A percentile compares a stretch with the other conserved stretches of the same genome.
These are phyloP conservation scores for Cystofilobasidium capitatum DNA, from an alignment of 768 basidiomycete genomes.

Conservation along the genomic window DNA sequence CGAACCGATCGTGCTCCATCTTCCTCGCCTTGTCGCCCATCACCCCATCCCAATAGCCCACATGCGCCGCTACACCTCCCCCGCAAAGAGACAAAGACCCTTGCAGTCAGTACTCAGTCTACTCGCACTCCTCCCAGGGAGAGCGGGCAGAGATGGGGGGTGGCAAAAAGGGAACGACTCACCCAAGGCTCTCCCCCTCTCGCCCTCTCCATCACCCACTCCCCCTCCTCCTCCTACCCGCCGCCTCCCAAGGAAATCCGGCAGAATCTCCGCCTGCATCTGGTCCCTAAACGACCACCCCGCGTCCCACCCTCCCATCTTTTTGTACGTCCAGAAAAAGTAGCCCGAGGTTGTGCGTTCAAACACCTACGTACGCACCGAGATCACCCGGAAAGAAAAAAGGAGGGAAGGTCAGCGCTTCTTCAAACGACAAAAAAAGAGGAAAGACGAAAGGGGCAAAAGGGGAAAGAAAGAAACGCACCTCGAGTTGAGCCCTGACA, in stretches of 20 bases:
- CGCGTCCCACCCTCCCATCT: constrained; percentile 53
- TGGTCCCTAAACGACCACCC: constrained; percentile 61
- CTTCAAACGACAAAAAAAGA: neutral
- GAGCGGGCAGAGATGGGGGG: too few relatives aligned
- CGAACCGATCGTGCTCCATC: constrained; percentile 52
- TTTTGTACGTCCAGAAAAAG: constrained; percentile 81
- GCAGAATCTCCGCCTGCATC: constrained; percentile 54
- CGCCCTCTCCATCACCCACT: constrained; percentile 31
- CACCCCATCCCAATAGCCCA: constrained; percentile 48
- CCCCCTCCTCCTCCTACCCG: constrained; percentile 32
- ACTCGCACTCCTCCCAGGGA: too few relatives aligned
- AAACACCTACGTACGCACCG: constrained; percentile 45
- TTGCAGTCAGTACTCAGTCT: too few relatives aligned
- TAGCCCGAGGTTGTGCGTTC: constrained; percentile 59
- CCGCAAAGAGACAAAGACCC: neutral
- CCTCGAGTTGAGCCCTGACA: constrained; percentile 53
- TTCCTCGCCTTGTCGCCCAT: constrained; percentile 45
- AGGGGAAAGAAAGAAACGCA: neutral
- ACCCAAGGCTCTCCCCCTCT: constrained; percentile 37
- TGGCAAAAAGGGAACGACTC: constrained; percentile 23
- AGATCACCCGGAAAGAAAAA: too few relatives aligned
- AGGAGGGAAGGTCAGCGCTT: neutral
- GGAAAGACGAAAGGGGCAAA: neutral
- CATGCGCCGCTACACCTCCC: constrained; percentile 39
- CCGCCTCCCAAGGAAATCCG: constrained; percentile 45